Base-by-base conservation (phyloP, 1,284 basidiomycete species). In the Sporisorium scitamineum region DNA sequence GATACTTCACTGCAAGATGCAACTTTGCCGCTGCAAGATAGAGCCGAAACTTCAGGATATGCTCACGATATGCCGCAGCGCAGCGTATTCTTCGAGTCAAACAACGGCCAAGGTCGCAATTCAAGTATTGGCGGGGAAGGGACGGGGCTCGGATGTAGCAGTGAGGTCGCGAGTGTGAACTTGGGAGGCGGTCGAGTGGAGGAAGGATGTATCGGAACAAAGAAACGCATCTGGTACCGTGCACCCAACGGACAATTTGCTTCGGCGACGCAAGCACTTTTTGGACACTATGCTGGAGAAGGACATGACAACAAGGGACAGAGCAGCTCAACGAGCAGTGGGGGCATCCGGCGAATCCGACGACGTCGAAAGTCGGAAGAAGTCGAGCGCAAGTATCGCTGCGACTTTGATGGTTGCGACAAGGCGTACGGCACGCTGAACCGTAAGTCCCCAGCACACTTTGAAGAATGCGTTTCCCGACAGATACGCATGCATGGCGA, bases 401-500 rank as follows among this genome's bases (percentile, higher is more conserved):
- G 94, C 88, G 88, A 87, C 70, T 95, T 90, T 89, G 90, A 90
- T 2, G 91, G 92, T 45, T 95, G 94, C 86, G 88, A 90, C 48
- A 95, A 95, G 86, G 61, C 91, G 31, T 94, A 94, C 80, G 93
- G 93, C 16, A 94, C 93, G 4, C 88, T 95, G 39, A 95, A 95
- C 85, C 94, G 75, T 77, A 39, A 54, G 69, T 76, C 24, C 5
- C 4, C 39, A 20, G n/a, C 10, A n/a, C n/a, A 20, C 37, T 34
- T 13, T 8, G 32, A 34, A 13, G n/a, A n/a, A n/a, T n/a, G n/a
- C n/a, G n/a, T n/a, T n/a, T n/a, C n/a, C n/a, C 32, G 14, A 34
- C 4, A 27, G 10, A 50, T 8, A 18, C 32, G 1, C 31, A 63
- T 56, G 58, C 50, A 26, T 70, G 47, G 34, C 67, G 61, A 66